phyloP scores from a whole-genome alignment of 2,329 filamentous ascomycete species.

The Ophiostoma sp. region DNA sequence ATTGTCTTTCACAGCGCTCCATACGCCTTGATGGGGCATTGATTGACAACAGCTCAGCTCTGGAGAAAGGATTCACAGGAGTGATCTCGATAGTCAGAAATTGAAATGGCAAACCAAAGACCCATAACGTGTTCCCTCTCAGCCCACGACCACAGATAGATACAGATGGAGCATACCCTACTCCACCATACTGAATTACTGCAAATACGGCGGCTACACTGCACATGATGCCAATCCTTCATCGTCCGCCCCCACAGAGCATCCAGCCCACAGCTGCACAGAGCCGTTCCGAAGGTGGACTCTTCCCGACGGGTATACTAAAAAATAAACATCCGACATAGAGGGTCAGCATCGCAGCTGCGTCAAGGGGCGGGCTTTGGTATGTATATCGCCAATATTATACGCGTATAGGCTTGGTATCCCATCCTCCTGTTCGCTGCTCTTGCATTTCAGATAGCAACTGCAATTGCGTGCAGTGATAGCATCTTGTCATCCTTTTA shows the following conservation, averaged over 20 bases:
- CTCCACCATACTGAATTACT: background rate
- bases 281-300: background rate
- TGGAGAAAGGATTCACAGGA: background rate
- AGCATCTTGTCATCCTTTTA: background rate
- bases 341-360: background rate
- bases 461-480: background rate
- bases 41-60: background rate
- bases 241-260: background rate
- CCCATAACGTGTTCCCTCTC: background rate
- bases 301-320: background rate
- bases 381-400: background rate
- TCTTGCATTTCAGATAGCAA: background rate
- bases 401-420: background rate
- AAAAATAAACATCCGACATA: background rate
- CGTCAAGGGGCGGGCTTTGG: background rate
- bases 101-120: background rate
- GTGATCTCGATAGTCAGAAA: background rate
- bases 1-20: background rate
- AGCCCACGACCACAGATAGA: background rate
- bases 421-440: background rate
- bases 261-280: background rate
- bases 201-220: background rate
- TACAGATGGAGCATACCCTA: background rate
- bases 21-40: background rate
- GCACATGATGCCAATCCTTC: background rate